Conservation (phyloP, 176 grass and related monocot species). For the Bonia amplexicaulis region DNA sequence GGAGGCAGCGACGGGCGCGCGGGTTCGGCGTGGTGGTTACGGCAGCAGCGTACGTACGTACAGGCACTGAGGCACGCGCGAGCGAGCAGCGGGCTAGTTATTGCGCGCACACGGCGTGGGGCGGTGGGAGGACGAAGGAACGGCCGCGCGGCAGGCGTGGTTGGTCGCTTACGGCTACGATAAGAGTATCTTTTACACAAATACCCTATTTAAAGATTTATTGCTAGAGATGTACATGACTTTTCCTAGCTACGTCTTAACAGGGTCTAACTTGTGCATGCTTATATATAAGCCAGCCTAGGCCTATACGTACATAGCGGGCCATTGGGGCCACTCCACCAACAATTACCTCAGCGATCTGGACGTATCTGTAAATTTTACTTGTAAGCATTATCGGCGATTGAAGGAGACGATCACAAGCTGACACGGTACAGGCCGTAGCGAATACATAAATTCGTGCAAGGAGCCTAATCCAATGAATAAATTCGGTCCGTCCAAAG, state of each 20-base stretch:
- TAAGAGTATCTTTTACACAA: too few species aligned
- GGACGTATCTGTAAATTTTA: not conserved
- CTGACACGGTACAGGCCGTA: slow-evolving; percentile 12
- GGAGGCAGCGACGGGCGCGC: not conserved
- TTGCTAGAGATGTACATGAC: too few species aligned
- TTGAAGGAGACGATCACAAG: not conserved
- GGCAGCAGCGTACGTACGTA: not conserved
- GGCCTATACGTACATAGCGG: too few species aligned
- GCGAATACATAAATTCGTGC: not conserved
- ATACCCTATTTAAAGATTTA: too few species aligned
- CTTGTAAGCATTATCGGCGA: not conserved
- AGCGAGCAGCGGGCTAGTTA: not conserved
- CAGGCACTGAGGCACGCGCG: not conserved
- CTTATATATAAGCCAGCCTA: too few species aligned
- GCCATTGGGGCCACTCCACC: too few species aligned
- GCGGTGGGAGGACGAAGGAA: not conserved
- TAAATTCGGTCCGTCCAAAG: slow-evolving; percentile 23
- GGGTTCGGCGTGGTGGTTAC: not conserved
- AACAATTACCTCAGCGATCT: not conserved
- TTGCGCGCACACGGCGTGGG: not conserved
- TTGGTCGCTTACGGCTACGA: not conserved
- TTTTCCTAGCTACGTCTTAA: too few species aligned
- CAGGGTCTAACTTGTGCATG: too few species aligned
- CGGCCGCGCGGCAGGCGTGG: not conserved
- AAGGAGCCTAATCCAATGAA: not conserved